A percentile compares a stretch with the other conserved stretches of the same genome.
These are phyloP conservation scores for Craterostigma plantagineum DNA, from an alignment of 257 asterid genomes.

Conservation along the genomic window DNA sequence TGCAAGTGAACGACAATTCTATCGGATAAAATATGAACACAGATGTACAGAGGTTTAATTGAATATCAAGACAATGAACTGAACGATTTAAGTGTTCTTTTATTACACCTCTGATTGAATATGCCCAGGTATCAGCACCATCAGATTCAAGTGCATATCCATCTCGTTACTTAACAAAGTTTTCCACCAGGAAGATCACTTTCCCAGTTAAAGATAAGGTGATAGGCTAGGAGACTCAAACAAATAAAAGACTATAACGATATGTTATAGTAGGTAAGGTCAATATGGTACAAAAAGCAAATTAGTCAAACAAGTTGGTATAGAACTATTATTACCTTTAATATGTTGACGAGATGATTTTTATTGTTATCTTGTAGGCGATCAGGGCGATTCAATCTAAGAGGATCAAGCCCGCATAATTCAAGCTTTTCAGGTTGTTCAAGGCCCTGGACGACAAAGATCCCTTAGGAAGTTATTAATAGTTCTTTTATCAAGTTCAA, in stretches of 20 bases:
- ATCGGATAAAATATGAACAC: too few relatives aligned
- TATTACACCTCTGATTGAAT: too few relatives aligned
- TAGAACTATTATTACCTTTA: slow-evolving; percentile 27
- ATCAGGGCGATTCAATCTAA: slow-evolving; percentile 45
- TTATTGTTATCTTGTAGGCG: slow-evolving; percentile 61
- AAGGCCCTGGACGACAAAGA: slow-evolving; percentile 24
- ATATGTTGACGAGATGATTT: slow-evolving; percentile 58
- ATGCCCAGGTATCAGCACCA: too few relatives aligned
- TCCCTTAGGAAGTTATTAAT: slow-evolving; percentile 3
- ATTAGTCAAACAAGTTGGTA: neutral
- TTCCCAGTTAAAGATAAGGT: too few relatives aligned
- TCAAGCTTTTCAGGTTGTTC: slow-evolving; percentile 76
- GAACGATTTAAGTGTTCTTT: too few relatives aligned
- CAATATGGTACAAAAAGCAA: too few relatives aligned
- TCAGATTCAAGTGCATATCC: too few relatives aligned
- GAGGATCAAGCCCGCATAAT: slow-evolving; percentile 72
- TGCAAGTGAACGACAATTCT: too few relatives aligned
- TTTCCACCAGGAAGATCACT: too few relatives aligned
- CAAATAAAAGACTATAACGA: neutral
- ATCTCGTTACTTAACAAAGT: too few relatives aligned
- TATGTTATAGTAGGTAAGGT: neutral
- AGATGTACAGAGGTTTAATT: too few relatives aligned
- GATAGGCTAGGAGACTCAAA: too few relatives aligned
- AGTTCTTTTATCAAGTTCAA: slow-evolving; percentile 3
- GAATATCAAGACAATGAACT: neutral